Evolutionary conservation across 2,329 filamentous ascomycete species (phyloP).

Genomic region (Paecilomyces variotii): DNA sequence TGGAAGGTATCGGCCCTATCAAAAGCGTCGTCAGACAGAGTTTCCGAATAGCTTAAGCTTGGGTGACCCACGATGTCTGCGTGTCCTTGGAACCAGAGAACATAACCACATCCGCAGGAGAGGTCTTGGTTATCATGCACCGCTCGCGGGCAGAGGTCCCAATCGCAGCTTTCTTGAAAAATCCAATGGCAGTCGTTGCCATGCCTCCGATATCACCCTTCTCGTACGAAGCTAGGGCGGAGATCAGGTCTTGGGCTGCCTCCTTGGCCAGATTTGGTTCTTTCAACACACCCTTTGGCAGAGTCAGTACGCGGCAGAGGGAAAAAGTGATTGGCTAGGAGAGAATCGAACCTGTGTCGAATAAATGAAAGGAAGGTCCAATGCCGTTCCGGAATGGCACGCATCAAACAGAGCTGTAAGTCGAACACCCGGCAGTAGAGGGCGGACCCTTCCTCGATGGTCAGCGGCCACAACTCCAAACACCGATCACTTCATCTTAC

Average conservation of each 20-base stretch:
- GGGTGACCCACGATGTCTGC: constrained; percentile 54
- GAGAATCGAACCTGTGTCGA: constrained; percentile 42
- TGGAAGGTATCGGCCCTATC: constrained; percentile 82
- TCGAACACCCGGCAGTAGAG: constrained; percentile 79
- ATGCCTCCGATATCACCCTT: constrained; percentile 76
- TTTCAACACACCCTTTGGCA: constrained; percentile 49
- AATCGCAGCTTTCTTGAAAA: constrained; percentile 79
- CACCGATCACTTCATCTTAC: constrained; percentile 11
- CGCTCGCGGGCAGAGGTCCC: constrained; percentile 72
- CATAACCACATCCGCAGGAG: constrained; percentile 92
- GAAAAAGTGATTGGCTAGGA: neutral
- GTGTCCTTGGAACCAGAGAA: constrained; percentile 95
- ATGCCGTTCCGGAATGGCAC: constrained; percentile 58
- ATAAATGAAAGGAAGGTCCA: constrained; percentile 62
- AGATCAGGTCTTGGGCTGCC: constrained; percentile 55
- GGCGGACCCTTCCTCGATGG: constrained; percentile 47
- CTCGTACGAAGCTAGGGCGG: constrained; percentile 66
- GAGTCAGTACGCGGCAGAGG: neutral
- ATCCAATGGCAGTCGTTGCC: constrained; percentile 66
- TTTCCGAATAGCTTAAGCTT: neutral
- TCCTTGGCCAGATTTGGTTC: constrained; percentile 61
- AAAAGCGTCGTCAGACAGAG: neutral
- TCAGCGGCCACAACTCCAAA: neutral
- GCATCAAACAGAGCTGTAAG: constrained; percentile 61
- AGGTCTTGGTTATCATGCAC: constrained; percentile 82